Evolutionary conservation across 2,329 filamentous ascomycete species (phyloP), one percentile per base, ranked within the genome.

Genomic region (Aspergillus viridinutans): DNA sequence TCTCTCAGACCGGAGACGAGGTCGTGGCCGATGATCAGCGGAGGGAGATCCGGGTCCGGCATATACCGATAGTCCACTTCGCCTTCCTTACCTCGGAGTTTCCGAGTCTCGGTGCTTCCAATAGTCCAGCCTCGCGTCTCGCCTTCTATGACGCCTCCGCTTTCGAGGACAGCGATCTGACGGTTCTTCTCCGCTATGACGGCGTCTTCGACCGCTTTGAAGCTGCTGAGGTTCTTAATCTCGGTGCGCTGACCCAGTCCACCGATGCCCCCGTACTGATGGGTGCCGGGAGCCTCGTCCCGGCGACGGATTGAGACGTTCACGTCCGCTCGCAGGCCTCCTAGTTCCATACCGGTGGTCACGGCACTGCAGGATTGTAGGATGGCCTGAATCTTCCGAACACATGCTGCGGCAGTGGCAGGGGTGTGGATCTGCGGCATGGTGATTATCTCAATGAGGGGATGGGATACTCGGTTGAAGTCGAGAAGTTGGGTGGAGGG

Each of bases 31-130:
- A 99, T 88, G 2, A 92, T 71, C 1, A 99, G 80, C 1, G 94
- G 91, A 0, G 85, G 83, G 14, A 99, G 81, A 70, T 99, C 94
- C 4, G 94, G 90, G 71, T 99, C 94, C 0, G 94, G 93, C 93
- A 99, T 97, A 71, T 99, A 99, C 45, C 94, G 83, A 74, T 99
- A 99, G 73, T 99, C 94, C 5, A 97, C 92, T 69, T 96, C 93
- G 50, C 94, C 94, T 73, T 97, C 94, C 73, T 99, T 99, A 26
- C 91, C 91, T 67, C 94, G 84, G 47, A 99, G 78, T 43, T 88
- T 83, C 57, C 85, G 86, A 3, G 94, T 97, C 70, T 92, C 88
- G 3, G 85, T 91, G 61, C 86, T 88, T 2, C 92, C 92, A 25
- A 96, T 82, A 1, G 90, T 89, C 92, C 92, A 99, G 5, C 94